Evolutionary conservation across 1,284 basidiomycete species (phyloP), one percentile per base, ranked within the genome.

Genomic region (Puccinia hordei): DNA sequence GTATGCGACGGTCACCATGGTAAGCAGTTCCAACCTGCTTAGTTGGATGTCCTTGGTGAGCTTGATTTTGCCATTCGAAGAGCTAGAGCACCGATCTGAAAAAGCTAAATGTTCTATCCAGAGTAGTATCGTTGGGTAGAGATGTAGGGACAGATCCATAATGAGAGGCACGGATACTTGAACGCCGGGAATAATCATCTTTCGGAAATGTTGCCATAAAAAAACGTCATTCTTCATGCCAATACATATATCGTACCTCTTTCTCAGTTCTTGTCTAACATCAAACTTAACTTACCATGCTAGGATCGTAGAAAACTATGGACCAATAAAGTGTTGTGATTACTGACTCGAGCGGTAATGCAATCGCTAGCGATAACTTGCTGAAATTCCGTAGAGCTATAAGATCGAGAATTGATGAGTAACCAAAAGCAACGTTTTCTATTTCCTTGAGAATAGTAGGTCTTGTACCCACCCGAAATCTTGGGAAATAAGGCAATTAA

Each of bases 61-160:
- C 41, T 6, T 17, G 46, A 69, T 69, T 30, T 51, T 46, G 13
- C 44, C 30, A 19, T 30, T 69, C 13, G 66, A 69, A 27, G 44
- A 27, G 38, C n/a, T 51, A 5, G 41, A 6, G 9, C 49, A 49
- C 8, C 66, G 66, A 30, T 69, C 44, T 6, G 66, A 69, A 51
- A 69, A 51, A 15, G n/a, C n/a, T 9, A 69, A 51, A 69, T 27
- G 49, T n/a, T 69, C 66, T 27, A 49, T 69, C 66, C 66, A 69
- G 12, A 49, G 66, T 30, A 69, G 49, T 30, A 49, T 13, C 12
- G 46, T 30, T 15, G 66, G 66, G 44, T 69, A 69, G 22, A 69
- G 66, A 69, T 69, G 66, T 3, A 69, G 12, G 5, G 66, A 41
- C 9, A 69, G 8, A 33, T 69, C 66, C 24, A 69, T 17, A 49